phyloP scores from a whole-genome alignment of 139 green algal species.

The Pleodorina starrii region DNA sequence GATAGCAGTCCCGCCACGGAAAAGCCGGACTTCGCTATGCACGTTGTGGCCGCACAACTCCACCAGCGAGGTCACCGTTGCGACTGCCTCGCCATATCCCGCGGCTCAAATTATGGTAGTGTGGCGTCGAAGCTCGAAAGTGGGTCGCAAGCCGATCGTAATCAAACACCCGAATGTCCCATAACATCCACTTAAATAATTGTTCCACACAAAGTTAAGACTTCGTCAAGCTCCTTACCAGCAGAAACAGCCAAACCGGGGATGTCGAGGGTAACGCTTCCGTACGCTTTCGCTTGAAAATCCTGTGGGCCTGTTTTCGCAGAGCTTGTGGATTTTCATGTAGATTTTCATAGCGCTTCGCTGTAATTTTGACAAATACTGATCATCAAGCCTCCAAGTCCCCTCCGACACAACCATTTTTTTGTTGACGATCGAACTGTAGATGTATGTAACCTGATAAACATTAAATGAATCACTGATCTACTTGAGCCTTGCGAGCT shows the following conservation, averaged over 20 bases:
- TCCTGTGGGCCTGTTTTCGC: background rate
- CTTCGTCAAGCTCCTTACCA: background rate
- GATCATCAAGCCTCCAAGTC: slow-evolving; percentile 37
- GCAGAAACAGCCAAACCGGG: background rate
- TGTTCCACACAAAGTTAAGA: background rate
- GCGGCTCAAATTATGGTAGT: too few species aligned
- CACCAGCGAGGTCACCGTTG: too few species aligned
- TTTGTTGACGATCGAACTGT: background rate
- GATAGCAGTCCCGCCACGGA: too few species aligned
- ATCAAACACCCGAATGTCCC: too few species aligned
- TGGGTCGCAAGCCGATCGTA: too few species aligned
- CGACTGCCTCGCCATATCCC: too few species aligned
- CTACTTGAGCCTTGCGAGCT: background rate
- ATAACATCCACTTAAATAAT: too few species aligned
- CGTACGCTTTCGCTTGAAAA: background rate
- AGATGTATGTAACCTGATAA: background rate
- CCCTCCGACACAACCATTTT: background rate
- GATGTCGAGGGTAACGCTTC: background rate
- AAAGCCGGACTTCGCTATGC: too few species aligned
- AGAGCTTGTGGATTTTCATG: background rate
- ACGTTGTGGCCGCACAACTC: too few species aligned
- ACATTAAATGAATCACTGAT: background rate
- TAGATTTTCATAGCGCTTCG: background rate
- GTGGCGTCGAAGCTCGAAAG: too few species aligned
- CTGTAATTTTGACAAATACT: too few species aligned